Evolutionary conservation across 2,329 filamentous ascomycete species (phyloP).

Genomic region (Pseudogymnoascus sp.): DNA sequence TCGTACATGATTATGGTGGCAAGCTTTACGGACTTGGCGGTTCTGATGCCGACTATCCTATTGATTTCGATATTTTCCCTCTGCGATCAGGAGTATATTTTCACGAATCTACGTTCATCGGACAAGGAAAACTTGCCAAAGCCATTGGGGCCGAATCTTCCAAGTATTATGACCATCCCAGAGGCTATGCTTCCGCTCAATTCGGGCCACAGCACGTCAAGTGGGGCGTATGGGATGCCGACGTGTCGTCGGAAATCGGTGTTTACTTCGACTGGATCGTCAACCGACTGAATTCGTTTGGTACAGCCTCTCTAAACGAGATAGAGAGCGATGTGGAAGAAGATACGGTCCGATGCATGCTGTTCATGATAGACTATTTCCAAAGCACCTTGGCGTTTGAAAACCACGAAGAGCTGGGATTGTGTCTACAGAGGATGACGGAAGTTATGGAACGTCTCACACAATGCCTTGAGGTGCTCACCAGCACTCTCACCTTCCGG

Average conservation of each 20-base stretch:
- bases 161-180: slow-evolving; percentile 28
- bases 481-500: neutral
- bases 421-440: slow-evolving; percentile 25
- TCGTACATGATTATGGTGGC: slow-evolving; percentile 17
- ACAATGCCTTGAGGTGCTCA: neutral
- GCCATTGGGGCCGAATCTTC: slow-evolving; percentile 23
- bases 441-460: slow-evolving; percentile 18
- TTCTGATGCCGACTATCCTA: slow-evolving; percentile 53
- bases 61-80: slow-evolving; percentile 56
- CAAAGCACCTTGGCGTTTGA: slow-evolving; percentile 22
- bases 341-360: slow-evolving; percentile 15
- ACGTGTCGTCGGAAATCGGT: slow-evolving; percentile 53
- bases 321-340: neutral
- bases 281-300: slow-evolving; percentile 32
- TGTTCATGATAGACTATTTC: slow-evolving; percentile 26
- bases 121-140: slow-evolving; percentile 42
- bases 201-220: slow-evolving; percentile 42
- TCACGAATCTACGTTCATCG: slow-evolving; percentile 51
- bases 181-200: slow-evolving; percentile 15
- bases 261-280: slow-evolving; percentile 52
- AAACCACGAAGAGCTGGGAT: slow-evolving; percentile 11
- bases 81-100: slow-evolving; percentile 50
- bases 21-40: slow-evolving; percentile 50
- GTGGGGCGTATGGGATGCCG: slow-evolving; percentile 52
- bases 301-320: neutral